Base-by-base conservation (phyloP, 1,284 basidiomycete species). In the Lentinula novae-zelandiae region DNA sequence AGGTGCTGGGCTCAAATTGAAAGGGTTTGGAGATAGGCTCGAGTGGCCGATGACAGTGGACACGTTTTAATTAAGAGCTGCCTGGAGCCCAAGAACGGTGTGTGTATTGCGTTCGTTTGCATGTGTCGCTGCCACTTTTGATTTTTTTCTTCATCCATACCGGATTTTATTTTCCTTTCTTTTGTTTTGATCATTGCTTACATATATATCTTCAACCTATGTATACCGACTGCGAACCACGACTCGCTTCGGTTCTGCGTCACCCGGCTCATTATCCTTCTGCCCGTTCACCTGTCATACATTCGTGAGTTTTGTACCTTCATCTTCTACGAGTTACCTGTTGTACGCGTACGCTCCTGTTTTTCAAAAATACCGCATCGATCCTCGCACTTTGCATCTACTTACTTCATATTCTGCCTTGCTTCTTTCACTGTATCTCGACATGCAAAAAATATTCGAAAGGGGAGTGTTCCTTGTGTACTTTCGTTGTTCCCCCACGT, bases 1-100 rank as follows among this genome's bases (percentile, higher is more conserved):
- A 22, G 57, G 42, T 13, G 27, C 44, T 9, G 59, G 52, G 27
- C 36, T 60, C 10, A 53, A 39, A 13, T 34, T 60, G 48, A 60
- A 49, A 20, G 59, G 53, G 2, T 60, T 60, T 34, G 38, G 17
- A 3, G 58, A 58, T 50, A 17, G 36, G 15, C 36, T 34, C 1
- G 20, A 34, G 17, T 58, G 57, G 57, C 17, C 46, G 9, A 33
- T 58, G 46, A 38, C 40, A 17, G 34, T 58, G 3, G 36, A 42
- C 12, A 9, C 9, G 33, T 17, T 27, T 9, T 12, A 46, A n/a
- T 15, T 13, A n/a, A 44, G 7, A 39, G 10, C 15, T 10, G n/a
- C 7, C 7, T n/a, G 42, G 40, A 9, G 15, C 13, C 5, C 15
- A 44, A 15, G 6, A n/a, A 7, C 20, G 42, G 42, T 46, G 44